Evolutionary conservation across 371 early-diverging fungal species (phyloP).

Genomic region (Mortierella sp.): DNA sequence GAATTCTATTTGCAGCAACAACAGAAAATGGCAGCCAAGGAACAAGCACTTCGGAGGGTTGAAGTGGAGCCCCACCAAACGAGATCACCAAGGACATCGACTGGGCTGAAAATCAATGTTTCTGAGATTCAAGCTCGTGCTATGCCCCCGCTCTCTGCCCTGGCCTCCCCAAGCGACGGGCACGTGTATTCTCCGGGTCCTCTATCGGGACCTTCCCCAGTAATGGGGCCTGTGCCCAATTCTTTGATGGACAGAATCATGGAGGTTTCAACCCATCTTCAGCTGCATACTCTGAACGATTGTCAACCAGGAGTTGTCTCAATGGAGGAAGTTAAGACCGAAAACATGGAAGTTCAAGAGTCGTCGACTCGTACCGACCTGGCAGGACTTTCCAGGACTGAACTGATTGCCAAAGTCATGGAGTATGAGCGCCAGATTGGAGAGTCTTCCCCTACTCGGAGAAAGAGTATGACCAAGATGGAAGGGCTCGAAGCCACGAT

Average conservation of each 20-base stretch:
- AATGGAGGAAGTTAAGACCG: constrained; percentile 8
- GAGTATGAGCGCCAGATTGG: constrained; percentile 48
- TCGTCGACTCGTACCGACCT: constrained; percentile 27
- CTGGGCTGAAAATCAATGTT: constrained; percentile 42
- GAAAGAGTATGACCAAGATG: constrained; percentile 11
- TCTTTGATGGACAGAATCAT: constrained; percentile 46
- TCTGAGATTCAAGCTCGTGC: constrained; percentile 43
- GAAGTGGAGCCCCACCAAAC: constrained; percentile 39
- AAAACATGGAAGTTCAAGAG: constrained; percentile 27
- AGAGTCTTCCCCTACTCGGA: constrained; percentile 22
- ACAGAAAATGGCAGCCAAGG: constrained; percentile 40
- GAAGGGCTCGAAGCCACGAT: no score
- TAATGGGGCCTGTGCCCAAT: constrained; percentile 26
- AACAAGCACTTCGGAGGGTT: constrained; percentile 22
- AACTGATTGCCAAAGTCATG: constrained; percentile 50
- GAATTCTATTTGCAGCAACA: constrained; percentile 41
- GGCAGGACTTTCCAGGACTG: constrained; percentile 32
- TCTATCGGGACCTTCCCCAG: constrained; percentile 35
- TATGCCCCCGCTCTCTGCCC: constrained; percentile 22
- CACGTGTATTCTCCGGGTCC: constrained; percentile 33
- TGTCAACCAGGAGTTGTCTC: constrained; percentile 7
- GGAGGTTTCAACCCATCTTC: constrained; percentile 39
- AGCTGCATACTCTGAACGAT: constrained; percentile 39
- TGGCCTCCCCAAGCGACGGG: constrained; percentile 36
- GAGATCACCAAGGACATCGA: constrained; percentile 38